Percentiles rank a stretch among this genome's conserved stretches.
Evolutionary conservation across 208 protist genomes (phyloP).

Genomic region (Porcisia deanei): DNA sequence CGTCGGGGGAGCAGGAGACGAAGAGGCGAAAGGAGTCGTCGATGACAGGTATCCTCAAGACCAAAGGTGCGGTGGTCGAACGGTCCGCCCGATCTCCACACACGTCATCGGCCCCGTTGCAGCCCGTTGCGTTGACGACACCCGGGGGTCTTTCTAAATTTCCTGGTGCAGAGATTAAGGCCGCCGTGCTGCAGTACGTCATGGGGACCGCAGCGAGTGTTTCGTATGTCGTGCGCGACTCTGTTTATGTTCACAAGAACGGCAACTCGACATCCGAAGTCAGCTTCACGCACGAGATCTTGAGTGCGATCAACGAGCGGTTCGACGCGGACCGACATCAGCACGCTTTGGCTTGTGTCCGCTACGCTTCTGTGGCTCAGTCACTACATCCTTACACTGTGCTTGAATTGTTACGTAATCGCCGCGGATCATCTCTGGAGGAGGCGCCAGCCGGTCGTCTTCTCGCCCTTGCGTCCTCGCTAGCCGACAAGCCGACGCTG

Average conservation of each 20-base stretch:
- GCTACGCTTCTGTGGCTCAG: conserved; percentile 60
- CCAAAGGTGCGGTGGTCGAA: not conserved
- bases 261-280: not conserved
- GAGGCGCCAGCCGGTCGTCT: conserved; percentile 19
- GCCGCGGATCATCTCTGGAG: not conserved
- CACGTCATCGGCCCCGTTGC: not conserved
- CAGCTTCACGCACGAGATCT: conserved; percentile 14
- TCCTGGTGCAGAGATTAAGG: conserved; percentile 2
- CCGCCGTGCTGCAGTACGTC: conserved; percentile 21
- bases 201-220: not conserved
- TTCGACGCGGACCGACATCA: conserved; percentile 4
- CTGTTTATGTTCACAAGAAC: conserved; percentile 27
- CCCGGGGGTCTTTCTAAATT: not conserved
- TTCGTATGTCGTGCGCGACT: conserved; percentile 27
- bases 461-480: conserved; percentile 38
- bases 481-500: conserved; percentile 48
- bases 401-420: conserved; percentile 33
- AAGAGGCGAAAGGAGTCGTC: not conserved
- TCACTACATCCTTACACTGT: conserved; percentile 74
- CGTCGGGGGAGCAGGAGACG: not conserved
- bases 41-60: not conserved
- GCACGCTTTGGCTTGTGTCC: conserved; percentile 34
- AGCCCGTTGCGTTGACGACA: not conserved
- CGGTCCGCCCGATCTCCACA: not conserved
- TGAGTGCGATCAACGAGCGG: conserved; percentile 15